Percentiles rank a stretch among this genome's conserved stretches.
These are phyloP conservation scores for Capsella rubella DNA, from an alignment of 441 rosid genomes.

Conservation along the genomic window DNA sequence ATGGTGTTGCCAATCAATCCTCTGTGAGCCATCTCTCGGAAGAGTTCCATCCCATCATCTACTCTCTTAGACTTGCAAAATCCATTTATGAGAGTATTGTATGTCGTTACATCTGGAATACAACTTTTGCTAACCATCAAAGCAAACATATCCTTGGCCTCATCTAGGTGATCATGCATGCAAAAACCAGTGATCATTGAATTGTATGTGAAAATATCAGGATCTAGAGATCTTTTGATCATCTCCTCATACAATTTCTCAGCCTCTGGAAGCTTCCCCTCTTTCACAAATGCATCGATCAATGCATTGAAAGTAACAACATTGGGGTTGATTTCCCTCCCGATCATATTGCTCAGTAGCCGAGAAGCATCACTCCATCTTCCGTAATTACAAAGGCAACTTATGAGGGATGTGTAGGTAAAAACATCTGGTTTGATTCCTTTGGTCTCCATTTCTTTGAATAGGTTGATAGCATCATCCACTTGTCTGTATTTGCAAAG, in stretches of 20 bases:
- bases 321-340: not conserved
- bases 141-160: not conserved
- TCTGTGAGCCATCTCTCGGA: slow-evolving; percentile 3
- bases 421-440: not conserved
- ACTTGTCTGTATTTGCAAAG: not conserved
- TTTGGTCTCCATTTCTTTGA: not conserved
- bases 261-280: slow-evolving; percentile 16
- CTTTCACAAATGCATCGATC: not conserved
- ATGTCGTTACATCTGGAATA: not conserved
- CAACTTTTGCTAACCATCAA: slow-evolving; percentile 4
- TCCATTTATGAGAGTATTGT: not conserved
- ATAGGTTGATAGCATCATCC: not conserved
- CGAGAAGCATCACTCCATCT: not conserved
- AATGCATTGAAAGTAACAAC: not conserved
- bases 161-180: not conserved
- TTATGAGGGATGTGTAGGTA: not conserved
- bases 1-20: not conserved
- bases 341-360: not conserved
- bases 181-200: slow-evolving; percentile 26
- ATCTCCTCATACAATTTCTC: not conserved
- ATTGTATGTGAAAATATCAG: not conserved
- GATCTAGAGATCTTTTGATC: not conserved
- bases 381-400: not conserved
- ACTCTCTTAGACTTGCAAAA: not conserved
- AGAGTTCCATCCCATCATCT: not conserved